Base-by-base conservation (phyloP, 2,329 filamentous ascomycete genomes). In the Elsinoe batatas region DNA sequence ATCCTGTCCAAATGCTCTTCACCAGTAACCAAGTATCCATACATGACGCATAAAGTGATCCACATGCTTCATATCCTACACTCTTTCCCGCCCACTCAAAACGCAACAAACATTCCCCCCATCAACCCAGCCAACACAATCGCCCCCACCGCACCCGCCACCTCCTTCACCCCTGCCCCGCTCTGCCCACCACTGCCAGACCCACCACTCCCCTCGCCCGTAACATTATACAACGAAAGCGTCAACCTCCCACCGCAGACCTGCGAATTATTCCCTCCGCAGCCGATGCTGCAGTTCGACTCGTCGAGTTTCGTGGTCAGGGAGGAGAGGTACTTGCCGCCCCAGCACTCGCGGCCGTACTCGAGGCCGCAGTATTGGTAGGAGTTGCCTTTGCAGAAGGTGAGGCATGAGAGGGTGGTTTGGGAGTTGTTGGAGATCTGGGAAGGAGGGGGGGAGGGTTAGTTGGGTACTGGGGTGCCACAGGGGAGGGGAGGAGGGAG, bases 311-410 rank as follows among this genome's bases (percentile, higher is more conserved):
- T 72, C 8, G 63, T 64, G 13, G 77, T 73, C 20, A 80, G 71
- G 7, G 68, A 65, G 7, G 73, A 74, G n/a, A 83, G 62, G 46
- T 69, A 69, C 15, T 74, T 69, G 18, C 76, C 72, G 65, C 81
- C 84, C 74, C 79, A 83, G 72, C 80, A 84, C 69, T 83, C 79
- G 55, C 78, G 79, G 33, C 60, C 62, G 66, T 76, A 81, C 68
- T 82, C 78, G 38, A 82, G 63, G 2, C 79, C 79, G 2, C 79
- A 79, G 63, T 76, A 80, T 54, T 68, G 67, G 35, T 63, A 63
- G 51, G 64, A 63, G 30, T 70, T 69, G 26, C 58, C 62, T n/a
- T 65, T 61, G 68, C 79, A 83, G 65, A 75, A 80, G 7, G 66
- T 65, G 20, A 81, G 70, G 63, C 80, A 83, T 57, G 66, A 62